Base-by-base conservation (phyloP, 306 rosid species). In the Astragalus membranaceus region DNA sequence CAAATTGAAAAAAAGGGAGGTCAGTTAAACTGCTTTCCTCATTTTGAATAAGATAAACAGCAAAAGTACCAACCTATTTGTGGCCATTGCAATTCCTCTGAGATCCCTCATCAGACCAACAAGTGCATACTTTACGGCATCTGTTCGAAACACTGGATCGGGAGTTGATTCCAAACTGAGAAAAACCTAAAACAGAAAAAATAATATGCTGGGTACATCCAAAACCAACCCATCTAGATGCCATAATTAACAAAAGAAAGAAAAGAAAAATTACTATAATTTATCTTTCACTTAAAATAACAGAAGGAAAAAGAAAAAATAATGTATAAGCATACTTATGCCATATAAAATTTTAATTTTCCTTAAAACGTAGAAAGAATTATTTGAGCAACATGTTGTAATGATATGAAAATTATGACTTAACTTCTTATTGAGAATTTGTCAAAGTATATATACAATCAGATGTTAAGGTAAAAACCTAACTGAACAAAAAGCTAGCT, bases 71-170 rank as follows among this genome's bases (percentile, higher is more conserved):
- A 80, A 83, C 99, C 97, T 95, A 72, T 87, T 91, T 78, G 99
- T 87, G 50, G 99, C 97, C 97, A 95, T 91, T 30, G 99, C 85
- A 76, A 95, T 95, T 81, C 99, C 99, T 80, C 97, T 84, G 48
- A 95, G 97, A 74, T 95, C 99, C 85, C 99, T 86, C 99, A 88
- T 89, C 84, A 95, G 67, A 74, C 97, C 99, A 72, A 95, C 87
- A 67, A 95, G 84, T 47, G 87, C 89, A 80, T 67, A 86, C 81
- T 85, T 95, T 36, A 95, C 97, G 17, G 78, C 85, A 84, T 95
- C 99, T 3, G 91, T 86, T 78, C 95, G 95, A 82, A 95, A 95
- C 77, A 95, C 66, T 15, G 96, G 64, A 81, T 95, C 99, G n/a
- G 99, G 92, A 65, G 88, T 91, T 35, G 99, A 85, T 80, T 91